Evolutionary conservation across 805 yeast species (phyloP).

Genomic region (Torulaspora gathmanii): DNA sequence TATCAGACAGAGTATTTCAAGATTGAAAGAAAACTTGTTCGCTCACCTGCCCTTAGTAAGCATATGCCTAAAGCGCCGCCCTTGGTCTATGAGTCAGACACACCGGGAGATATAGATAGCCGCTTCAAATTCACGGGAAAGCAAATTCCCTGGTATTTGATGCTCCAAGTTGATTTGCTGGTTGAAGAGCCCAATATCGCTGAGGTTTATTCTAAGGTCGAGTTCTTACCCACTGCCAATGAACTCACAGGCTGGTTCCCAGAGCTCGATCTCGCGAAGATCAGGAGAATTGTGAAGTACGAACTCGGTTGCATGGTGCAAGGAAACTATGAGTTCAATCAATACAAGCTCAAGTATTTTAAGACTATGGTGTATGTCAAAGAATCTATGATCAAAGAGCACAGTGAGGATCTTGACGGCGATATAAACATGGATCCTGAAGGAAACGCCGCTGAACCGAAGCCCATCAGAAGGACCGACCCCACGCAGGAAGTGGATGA

Average conservation of each 20-base stretch:
- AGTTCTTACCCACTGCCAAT: constrained; percentile 46
- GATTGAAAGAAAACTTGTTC: constrained; percentile 30
- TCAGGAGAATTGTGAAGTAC: constrained; percentile 67
- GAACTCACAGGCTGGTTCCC: constrained; percentile 68
- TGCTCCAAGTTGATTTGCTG: constrained; percentile 77
- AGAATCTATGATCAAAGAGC: constrained; percentile 35
- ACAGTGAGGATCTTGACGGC: constrained; percentile 28
- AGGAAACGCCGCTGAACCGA: constrained; percentile 10
- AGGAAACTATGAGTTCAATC: constrained; percentile 45
- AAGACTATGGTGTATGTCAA: constrained; percentile 43
- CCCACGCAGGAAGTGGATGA: constrained; percentile 13
- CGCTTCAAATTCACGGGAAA: constrained; percentile 67
- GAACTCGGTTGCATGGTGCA: constrained; percentile 59
- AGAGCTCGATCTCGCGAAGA: constrained; percentile 53
- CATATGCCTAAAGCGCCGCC: constrained; percentile 33
- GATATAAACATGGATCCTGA: constrained; percentile 25
- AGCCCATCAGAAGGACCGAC: constrained; percentile 1
- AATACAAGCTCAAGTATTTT: constrained; percentile 36
- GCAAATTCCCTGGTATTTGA: constrained; percentile 60
- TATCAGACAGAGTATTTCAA: constrained; percentile 84
- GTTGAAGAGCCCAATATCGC: constrained; percentile 57
- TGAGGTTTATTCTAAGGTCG: constrained; percentile 41
- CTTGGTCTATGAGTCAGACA: constrained; percentile 33
- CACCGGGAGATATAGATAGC: constrained; percentile 38
- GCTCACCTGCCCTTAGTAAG: constrained; percentile 27